Evolutionary conservation across 2,329 filamentous ascomycete species (phyloP).

Genomic region (Immersiporthe knoxdaviesiana): DNA sequence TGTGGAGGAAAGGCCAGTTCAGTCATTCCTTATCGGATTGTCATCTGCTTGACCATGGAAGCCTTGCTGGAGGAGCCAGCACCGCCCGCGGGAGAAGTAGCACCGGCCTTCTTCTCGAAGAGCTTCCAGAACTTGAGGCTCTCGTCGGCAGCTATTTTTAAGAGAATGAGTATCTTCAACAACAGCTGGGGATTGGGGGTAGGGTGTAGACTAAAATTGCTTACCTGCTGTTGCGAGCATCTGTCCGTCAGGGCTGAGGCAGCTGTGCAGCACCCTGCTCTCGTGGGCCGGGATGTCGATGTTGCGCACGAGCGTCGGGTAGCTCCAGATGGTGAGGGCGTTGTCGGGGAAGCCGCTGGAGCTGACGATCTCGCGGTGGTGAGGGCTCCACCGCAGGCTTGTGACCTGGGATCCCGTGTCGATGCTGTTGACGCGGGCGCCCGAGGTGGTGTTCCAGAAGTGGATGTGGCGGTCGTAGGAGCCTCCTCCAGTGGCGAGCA

Average conservation of each 20-base stretch:
- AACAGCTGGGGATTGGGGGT: neutral
- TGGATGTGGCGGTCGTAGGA: slow-evolving; percentile 98
- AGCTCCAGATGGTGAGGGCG: slow-evolving; percentile 98
- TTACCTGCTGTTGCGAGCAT: slow-evolving; percentile 91
- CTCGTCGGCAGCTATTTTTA: slow-evolving; percentile 77
- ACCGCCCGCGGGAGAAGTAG: slow-evolving; percentile 64
- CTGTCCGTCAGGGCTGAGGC: slow-evolving; percentile 94
- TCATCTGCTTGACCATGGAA: slow-evolving; percentile 93
- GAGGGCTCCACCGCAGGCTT: slow-evolving; percentile 91
- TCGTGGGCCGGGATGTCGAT: slow-evolving; percentile 98
- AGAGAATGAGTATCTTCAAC: slow-evolving; percentile 36
- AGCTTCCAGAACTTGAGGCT: slow-evolving; percentile 99
- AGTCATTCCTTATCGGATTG: slow-evolving; percentile 67
- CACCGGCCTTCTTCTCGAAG: slow-evolving; percentile 95
- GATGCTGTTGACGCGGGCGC: slow-evolving; percentile 97
- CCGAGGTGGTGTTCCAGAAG: slow-evolving; percentile 99
- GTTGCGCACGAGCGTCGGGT: slow-evolving; percentile 94
- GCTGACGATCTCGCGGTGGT: slow-evolving; percentile 97
- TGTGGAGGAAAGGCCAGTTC: no score
- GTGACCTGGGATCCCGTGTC: slow-evolving; percentile 98
- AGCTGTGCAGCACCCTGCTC: slow-evolving; percentile 94
- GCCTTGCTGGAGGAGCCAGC: slow-evolving; percentile 76
- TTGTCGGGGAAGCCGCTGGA: slow-evolving; percentile 99
- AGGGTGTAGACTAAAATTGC: slow-evolving; percentile 35
- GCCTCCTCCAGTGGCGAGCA: slow-evolving; percentile 93